phyloP scores from a whole-genome alignment of 352 stramenopile species.

The Globisporangium viniferum region DNA sequence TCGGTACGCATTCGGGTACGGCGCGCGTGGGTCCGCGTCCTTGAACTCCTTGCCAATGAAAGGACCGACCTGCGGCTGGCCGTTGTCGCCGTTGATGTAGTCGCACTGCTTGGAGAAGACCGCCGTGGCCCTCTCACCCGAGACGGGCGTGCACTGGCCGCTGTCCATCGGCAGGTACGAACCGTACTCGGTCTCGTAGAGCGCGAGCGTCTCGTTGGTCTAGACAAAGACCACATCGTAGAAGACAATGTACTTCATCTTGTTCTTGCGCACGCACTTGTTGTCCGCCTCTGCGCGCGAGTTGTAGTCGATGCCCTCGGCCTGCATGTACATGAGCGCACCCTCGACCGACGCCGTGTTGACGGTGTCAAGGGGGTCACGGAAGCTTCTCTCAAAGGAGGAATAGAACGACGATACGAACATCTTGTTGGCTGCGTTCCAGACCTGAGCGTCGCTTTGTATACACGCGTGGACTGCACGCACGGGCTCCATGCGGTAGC shows the following conservation, averaged over 20 bases:
- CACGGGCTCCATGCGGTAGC: constrained; percentile 55
- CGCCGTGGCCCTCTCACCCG: constrained; percentile 21
- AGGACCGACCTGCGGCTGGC: constrained; percentile 54
- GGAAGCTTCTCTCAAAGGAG: constrained; percentile 28
- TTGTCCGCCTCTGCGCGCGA: constrained; percentile 11
- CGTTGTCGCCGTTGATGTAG: constrained; percentile 70
- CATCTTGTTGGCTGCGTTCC: constrained; percentile 31
- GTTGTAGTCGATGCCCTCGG: constrained; percentile 49
- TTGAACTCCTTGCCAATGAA: constrained; percentile 58
- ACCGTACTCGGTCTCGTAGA: constrained; percentile 70
- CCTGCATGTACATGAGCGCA: constrained; percentile 47
- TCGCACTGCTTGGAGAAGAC: constrained; percentile 54
- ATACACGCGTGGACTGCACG: constrained; percentile 55
- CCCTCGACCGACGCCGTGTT: constrained; percentile 47
- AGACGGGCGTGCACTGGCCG: constrained; percentile 51
- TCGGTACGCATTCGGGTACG: constrained; percentile 72
- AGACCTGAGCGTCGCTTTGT: constrained; percentile 52
- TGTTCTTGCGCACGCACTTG: constrained; percentile 56
- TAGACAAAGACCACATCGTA: constrained; percentile 75
- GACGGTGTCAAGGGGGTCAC: constrained; percentile 32
- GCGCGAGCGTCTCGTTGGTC: constrained; percentile 70
- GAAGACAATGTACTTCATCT: constrained; percentile 78
- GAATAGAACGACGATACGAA: constrained; percentile 39
- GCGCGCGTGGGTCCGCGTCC: constrained; percentile 44
- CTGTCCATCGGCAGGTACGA: constrained; percentile 65